phyloP scores from a whole-genome alignment of 2,329 filamentous ascomycete genomes.

The Hysterium pulicare region DNA sequence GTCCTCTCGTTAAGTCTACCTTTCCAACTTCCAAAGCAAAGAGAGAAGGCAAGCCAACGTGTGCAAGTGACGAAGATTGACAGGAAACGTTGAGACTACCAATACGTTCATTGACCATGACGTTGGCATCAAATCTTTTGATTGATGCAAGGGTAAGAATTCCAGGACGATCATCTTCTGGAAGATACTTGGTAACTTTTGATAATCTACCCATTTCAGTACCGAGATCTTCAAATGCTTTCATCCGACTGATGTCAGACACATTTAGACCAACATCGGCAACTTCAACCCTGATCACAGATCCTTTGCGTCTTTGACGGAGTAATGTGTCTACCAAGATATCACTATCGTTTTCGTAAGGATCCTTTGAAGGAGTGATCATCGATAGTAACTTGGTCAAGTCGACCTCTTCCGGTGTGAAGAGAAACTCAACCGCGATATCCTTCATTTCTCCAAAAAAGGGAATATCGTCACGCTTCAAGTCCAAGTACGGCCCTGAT shows the following conservation, averaged over 20 bases:
- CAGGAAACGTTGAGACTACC: constrained; percentile 53
- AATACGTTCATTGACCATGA: constrained; percentile 66
- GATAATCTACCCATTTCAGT: constrained; percentile 80
- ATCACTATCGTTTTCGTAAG: constrained; percentile 85
- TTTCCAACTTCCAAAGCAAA: constrained; percentile 71
- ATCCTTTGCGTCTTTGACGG: constrained; percentile 80
- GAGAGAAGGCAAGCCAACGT: constrained; percentile 81
- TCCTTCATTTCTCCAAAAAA: constrained; percentile 62
- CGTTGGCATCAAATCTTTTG: constrained; percentile 57
- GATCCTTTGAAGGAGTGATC: constrained; percentile 86
- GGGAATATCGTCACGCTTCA: constrained; percentile 55
- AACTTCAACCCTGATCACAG: constrained; percentile 69
- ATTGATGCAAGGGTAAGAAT: constrained; percentile 71
- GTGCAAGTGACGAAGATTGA: constrained; percentile 28
- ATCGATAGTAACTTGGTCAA: constrained; percentile 78
- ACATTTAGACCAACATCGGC: constrained; percentile 63
- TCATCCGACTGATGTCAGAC: constrained; percentile 61
- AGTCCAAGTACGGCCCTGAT: constrained; percentile 63
- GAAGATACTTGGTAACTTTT: constrained; percentile 88
- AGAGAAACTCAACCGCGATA: constrained; percentile 67
- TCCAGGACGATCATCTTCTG: constrained; percentile 91
- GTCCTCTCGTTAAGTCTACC: constrained; percentile 62
- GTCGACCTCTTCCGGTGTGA: constrained; percentile 72
- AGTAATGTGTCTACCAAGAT: constrained; percentile 91
- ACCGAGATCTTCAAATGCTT: constrained; percentile 65